Conservation (phyloP, 441 rosid species). For the Kokia cookei region DNA sequence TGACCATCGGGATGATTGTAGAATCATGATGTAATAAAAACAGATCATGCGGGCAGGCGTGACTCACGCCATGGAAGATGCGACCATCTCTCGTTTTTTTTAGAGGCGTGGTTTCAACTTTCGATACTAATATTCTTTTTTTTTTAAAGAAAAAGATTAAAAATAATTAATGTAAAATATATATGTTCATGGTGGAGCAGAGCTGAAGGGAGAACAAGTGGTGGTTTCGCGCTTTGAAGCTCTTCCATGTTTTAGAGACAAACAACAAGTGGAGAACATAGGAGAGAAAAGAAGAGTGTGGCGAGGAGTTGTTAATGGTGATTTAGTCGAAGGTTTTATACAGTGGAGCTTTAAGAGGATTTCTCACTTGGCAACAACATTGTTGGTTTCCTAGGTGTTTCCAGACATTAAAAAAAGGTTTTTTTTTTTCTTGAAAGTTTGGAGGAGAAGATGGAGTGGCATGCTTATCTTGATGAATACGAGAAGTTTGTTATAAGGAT, state of each 20-base stretch:
- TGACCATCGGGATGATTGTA: slow-evolving; percentile 5
- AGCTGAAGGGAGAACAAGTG: slow-evolving; percentile 30
- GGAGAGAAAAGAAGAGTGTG: slow-evolving; percentile 12
- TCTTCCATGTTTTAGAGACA: not conserved
- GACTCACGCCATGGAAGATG: slow-evolving; percentile 20
- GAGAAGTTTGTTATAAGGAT: slow-evolving; percentile 85
- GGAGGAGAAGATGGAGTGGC: slow-evolving; percentile 51
- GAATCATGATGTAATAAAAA: not conserved
- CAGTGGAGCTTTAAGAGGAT: slow-evolving; percentile 11
- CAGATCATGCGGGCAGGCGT: slow-evolving; percentile 17
- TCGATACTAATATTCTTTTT: not conserved
- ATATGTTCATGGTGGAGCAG: slow-evolving; percentile 5
- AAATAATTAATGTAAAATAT: not conserved
- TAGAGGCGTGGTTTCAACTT: slow-evolving; percentile 11
- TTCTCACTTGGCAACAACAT: slow-evolving; percentile 9
- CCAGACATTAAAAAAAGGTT: not conserved
- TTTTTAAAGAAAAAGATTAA: not conserved
- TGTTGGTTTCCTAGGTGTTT: not conserved
- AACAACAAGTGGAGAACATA: not conserved
- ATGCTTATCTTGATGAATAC: slow-evolving; percentile 67
- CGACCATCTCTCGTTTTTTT: not conserved
- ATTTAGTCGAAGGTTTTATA: slow-evolving; percentile 15
- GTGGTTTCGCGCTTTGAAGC: slow-evolving; percentile 27
- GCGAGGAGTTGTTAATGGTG: slow-evolving; percentile 15
- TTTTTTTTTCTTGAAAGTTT: not conserved